Evolutionary conservation across 495 filamentous ascomycete genomes (phyloP).

Genomic region (Lasiosphaeris hirsuta): DNA sequence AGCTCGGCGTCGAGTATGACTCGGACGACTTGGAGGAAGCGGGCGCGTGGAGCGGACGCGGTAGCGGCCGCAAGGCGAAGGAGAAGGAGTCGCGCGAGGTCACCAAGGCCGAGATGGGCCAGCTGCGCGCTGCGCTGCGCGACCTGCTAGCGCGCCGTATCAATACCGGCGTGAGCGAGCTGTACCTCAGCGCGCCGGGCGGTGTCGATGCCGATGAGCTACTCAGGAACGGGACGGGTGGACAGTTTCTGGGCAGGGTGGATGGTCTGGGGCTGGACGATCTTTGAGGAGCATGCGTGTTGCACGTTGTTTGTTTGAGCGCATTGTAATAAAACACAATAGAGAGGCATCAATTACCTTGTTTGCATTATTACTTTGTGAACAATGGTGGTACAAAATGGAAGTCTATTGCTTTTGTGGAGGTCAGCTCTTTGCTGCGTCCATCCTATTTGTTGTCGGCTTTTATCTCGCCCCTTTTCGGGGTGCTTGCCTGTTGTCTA

Average conservation of each 20-base stretch:
- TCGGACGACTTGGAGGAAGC: conserved; percentile 72
- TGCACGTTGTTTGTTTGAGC: not conserved
- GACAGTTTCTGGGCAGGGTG: conserved; percentile 42
- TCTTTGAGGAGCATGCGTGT: conserved; percentile 11
- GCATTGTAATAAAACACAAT: not conserved
- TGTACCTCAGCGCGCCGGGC: conserved; percentile 61
- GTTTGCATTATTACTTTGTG: too few relatives aligned
- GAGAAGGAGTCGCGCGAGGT: conserved; percentile 65
- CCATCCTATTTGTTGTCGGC: too few relatives aligned
- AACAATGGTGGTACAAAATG: too few relatives aligned
- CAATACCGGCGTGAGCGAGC: conserved; percentile 89
- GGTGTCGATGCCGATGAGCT: conserved; percentile 78
- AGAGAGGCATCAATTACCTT: too few relatives aligned
- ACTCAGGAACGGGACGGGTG: conserved; percentile 53
- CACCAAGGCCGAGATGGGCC: conserved; percentile 67
- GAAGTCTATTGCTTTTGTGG: too few relatives aligned
- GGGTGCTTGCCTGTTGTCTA: too few relatives aligned
- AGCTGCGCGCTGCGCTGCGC: conserved; percentile 60
- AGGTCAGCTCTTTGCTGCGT: too few relatives aligned
- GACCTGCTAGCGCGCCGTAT: conserved; percentile 68
- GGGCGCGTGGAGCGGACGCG: conserved; percentile 60
- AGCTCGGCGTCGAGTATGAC: conserved; percentile 91
- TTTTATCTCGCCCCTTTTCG: too few relatives aligned
- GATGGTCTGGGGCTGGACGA: conserved; percentile 39
- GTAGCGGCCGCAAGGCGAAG: conserved; percentile 66